phyloP scores from a whole-genome alignment of 2,329 filamentous ascomycete genomes.

The Exophiala phaeomuriformis region DNA sequence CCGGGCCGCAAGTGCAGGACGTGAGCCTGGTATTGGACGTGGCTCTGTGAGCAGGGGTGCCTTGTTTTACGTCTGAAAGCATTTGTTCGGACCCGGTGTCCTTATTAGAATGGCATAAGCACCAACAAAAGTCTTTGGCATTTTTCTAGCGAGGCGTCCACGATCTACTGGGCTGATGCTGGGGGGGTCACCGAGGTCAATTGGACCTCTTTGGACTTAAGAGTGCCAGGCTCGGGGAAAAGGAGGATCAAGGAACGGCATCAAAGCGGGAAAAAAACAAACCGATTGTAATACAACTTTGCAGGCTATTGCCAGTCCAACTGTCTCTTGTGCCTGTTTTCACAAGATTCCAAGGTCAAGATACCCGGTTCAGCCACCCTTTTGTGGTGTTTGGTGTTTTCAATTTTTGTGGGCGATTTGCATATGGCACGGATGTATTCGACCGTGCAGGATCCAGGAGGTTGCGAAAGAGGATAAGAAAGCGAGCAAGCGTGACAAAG shows the following conservation, averaged over 20 bases:
- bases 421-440: slow-evolving; percentile 19
- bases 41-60: slow-evolving; percentile 44
- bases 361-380: slow-evolving; percentile 1
- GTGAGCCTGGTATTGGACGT: slow-evolving; percentile 97
- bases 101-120: slow-evolving; percentile 20
- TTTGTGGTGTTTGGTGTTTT: slow-evolving; percentile 16
- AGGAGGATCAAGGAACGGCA: slow-evolving; percentile 8
- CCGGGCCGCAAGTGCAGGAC: slow-evolving; percentile 78
- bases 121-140: slow-evolving; percentile 18
- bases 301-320: slow-evolving; percentile 7
- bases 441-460: slow-evolving; percentile 7
- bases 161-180: slow-evolving; percentile 11
- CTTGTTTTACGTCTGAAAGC: background rate
- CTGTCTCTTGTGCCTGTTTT: background rate
- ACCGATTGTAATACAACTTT: slow-evolving; percentile 12
- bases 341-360: background rate
- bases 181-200: slow-evolving; percentile 6
- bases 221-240: slow-evolving; percentile 15
- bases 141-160: slow-evolving; percentile 20
- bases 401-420: slow-evolving; percentile 9
- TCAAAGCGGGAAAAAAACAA: slow-evolving; percentile 5
- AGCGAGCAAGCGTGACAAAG: slow-evolving; percentile 7
- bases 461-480: slow-evolving; percentile 1
- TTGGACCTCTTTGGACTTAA: slow-evolving; percentile 6
- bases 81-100: slow-evolving; percentile 13